These are phyloP conservation scores for Polyplosphaeria fusca DNA, from an alignment of 495 filamentous ascomycete genomes.

Conservation along the genomic window DNA sequence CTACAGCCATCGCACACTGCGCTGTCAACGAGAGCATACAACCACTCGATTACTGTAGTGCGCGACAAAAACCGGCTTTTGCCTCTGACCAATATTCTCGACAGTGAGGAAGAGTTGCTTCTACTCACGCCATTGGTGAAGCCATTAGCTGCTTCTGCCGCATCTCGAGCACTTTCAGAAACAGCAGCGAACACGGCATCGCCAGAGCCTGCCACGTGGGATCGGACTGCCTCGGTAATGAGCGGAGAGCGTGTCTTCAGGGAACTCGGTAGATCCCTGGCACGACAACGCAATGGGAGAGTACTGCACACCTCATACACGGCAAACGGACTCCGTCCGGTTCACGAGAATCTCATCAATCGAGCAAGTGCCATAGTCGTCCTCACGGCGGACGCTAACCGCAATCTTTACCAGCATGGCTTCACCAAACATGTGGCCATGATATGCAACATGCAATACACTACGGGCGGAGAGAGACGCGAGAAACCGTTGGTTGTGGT, in stretches of 20 bases:
- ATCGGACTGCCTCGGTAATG: slow-evolving; percentile 65
- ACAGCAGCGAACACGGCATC: slow-evolving; percentile 38
- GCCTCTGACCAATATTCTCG: slow-evolving; percentile 71
- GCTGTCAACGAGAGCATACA: slow-evolving; percentile 78
- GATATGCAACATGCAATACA: slow-evolving; percentile 75
- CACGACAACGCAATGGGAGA: slow-evolving; percentile 74
- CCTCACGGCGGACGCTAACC: slow-evolving; percentile 83
- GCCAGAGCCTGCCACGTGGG: slow-evolving; percentile 56
- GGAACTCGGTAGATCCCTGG: slow-evolving; percentile 75
- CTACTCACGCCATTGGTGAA: slow-evolving; percentile 82
- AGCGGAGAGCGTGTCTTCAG: slow-evolving; percentile 85
- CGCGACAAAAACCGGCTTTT: slow-evolving; percentile 75
- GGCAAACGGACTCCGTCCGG: slow-evolving; percentile 79
- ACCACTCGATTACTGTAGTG: slow-evolving; percentile 80
- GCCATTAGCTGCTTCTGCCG: slow-evolving; percentile 77
- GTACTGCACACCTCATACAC: slow-evolving; percentile 90
- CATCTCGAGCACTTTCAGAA: slow-evolving; percentile 54
- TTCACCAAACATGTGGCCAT: slow-evolving; percentile 93
- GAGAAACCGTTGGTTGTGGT: slow-evolving; percentile 75
- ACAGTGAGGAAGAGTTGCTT: slow-evolving; percentile 78
- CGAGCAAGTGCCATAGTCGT: slow-evolving; percentile 81
- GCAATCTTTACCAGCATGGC: slow-evolving; percentile 84
- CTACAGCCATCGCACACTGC: slow-evolving; percentile 74
- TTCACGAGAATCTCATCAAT: slow-evolving; percentile 86
- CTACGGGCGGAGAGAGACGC: slow-evolving; percentile 52